Conservation (phyloP, 768 basidiomycete species). For the Lactifluus echinatus region DNA sequence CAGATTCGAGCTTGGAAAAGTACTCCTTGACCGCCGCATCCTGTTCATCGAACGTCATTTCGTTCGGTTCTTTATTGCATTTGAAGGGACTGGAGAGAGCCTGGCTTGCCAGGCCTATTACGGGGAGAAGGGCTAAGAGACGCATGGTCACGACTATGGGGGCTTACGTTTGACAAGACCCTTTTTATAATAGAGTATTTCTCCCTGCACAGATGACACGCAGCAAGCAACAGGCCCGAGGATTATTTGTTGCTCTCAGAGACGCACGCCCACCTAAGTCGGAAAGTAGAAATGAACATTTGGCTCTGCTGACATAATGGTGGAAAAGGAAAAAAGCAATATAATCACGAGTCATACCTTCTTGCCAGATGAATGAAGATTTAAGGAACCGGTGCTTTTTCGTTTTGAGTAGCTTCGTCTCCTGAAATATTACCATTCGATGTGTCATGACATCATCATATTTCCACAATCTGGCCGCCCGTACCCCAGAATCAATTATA, state of each 20-base stretch:
- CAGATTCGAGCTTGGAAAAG: constrained; percentile 6
- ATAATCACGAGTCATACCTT: background rate
- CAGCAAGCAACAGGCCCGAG: background rate
- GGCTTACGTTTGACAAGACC: too few relatives aligned
- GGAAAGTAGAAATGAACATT: background rate
- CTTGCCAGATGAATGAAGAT: background rate
- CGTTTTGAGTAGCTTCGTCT: background rate
- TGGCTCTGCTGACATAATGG: background rate
- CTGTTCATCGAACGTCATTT: constrained; percentile 2
- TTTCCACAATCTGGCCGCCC: background rate
- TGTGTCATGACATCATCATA: background rate
- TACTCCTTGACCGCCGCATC: constrained; percentile 4
- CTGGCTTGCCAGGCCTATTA: background rate
- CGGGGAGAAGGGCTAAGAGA: constrained; percentile 1
- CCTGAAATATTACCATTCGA: background rate
- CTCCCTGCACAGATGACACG: background rate
- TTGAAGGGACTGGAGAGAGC: background rate
- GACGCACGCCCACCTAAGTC: background rate
- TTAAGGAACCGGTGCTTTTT: background rate
- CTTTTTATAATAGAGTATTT: background rate
- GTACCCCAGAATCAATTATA: background rate
- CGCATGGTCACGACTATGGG: constrained; percentile 1
- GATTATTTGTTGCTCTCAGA: background rate
- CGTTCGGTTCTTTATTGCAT: background rate
- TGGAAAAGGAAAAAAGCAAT: background rate